Base-by-base conservation (phyloP, 1,139 yeast genomes). In the Kodamaea arcana region DNA sequence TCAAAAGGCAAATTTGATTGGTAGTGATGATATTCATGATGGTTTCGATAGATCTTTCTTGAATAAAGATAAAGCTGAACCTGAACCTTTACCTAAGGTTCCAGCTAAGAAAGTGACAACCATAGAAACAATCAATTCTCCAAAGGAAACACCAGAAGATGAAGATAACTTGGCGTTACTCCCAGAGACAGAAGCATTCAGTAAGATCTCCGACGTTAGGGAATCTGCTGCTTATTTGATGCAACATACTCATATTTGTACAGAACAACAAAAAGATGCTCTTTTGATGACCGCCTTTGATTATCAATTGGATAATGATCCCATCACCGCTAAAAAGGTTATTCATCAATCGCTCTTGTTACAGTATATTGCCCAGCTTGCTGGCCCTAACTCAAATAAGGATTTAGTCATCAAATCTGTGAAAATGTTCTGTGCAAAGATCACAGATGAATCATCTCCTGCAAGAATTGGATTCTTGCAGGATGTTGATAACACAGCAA, bases 201-300 rank as follows among this genome's bases (percentile, higher is more conserved):
- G 92, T 4, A 61, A 72, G 32, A 72, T 90, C 22, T 60, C 78
- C 3, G 46, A 62, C 4, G 65, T 76, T 37, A 50, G 62, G 29
- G 60, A 63, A 36, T 69, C 81, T 47, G 72, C 80, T 40, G 61
- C 61, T 33, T 81, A 65, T 54, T 62, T 84, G 47, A 60, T 72
- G 44, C 51, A 61, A 38, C 85, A 88, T 56, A 77, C 86, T 22
- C 67, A 72, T 37, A 84, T 94, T 40, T 78, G 90, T 37, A 77
- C 78, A 3, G 90, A 84, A 46, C 80, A 78, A 41, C 97, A 92
- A 54, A 88, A 90, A 54, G 98, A 94, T 58, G 90, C 95, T 0
- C 74, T 94, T 40, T 69, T 90, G 54, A 90, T 92, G 96, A 80
- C 83, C 17, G 95, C 97, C 0, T 94, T 92, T 56, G 95, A 92